Conservation (phyloP, 176 grass and related monocot species). For the Juncus effusus region DNA sequence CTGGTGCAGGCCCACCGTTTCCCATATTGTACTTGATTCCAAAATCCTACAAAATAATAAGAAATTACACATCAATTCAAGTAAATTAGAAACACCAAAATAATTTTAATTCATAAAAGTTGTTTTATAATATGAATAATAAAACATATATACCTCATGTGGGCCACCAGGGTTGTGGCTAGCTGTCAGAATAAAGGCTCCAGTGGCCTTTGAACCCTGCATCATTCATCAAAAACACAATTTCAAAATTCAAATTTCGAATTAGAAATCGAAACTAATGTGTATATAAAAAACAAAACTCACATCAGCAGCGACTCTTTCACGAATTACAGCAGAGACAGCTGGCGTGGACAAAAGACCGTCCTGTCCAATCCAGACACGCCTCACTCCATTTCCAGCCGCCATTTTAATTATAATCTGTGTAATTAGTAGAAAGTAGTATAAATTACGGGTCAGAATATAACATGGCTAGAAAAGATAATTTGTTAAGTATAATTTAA, state of each 20-base stretch:
- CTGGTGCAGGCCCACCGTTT: constrained; percentile 95
- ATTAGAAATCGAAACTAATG: constrained; percentile 13
- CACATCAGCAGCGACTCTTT: constrained; percentile 91
- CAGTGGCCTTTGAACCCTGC: constrained; percentile 94
- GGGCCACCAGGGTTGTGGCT: constrained; percentile 95
- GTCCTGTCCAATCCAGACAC: constrained; percentile 90
- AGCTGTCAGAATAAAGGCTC: constrained; percentile 90
- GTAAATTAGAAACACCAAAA: constrained; percentile 16
- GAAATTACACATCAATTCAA: constrained; percentile 17
- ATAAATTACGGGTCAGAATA: neutral
- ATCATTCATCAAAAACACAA: constrained; percentile 15
- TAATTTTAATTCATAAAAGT: constrained; percentile 1
- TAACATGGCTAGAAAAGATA: neutral
- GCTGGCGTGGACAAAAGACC: constrained; percentile 91
- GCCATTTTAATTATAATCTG: constrained; percentile 98
- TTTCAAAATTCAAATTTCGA: neutral
- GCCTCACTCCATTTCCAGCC: constrained; percentile 86
- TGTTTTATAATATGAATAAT: neutral
- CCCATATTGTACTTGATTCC: constrained; percentile 99
- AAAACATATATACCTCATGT: constrained; percentile 47
- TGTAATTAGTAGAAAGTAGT: constrained; percentile 15
- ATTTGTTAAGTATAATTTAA: neutral
- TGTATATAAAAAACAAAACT: constrained; percentile 38
- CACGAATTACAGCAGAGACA: constrained; percentile 88
- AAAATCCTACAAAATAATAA: constrained; percentile 64